phyloP scores from a whole-genome alignment of 1,284 basidiomycete species.

The Ustilago vetiveriae region DNA sequence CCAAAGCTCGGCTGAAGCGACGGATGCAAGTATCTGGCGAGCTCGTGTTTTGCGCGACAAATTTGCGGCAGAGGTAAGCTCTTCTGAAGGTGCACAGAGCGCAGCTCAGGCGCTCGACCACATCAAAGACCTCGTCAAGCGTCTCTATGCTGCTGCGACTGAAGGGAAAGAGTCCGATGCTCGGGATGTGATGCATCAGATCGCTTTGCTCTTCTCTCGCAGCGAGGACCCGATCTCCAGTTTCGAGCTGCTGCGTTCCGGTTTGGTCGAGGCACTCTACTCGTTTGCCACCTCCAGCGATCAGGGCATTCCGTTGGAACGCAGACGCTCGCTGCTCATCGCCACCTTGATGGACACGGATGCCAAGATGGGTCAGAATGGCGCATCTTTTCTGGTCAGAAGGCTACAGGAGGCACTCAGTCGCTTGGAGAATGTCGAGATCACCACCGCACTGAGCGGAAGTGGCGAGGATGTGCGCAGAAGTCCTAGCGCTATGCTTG shows the following conservation, averaged over 20 bases:
- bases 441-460: slow-evolving; percentile 52
- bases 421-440: slow-evolving; percentile 59
- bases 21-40: slow-evolving; percentile 61
- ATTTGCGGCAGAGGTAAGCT: slow-evolving; percentile 45
- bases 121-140: slow-evolving; percentile 49
- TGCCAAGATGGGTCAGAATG: slow-evolving; percentile 19
- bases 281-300: slow-evolving; percentile 77
- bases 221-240: slow-evolving; percentile 80
- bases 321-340: slow-evolving; percentile 48
- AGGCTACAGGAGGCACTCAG: slow-evolving; percentile 63
- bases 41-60: slow-evolving; percentile 57
- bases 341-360: slow-evolving; percentile 42
- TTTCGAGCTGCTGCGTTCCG: slow-evolving; percentile 93
- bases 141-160: slow-evolving; percentile 69
- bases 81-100: slow-evolving; percentile 46
- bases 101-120: slow-evolving; percentile 56
- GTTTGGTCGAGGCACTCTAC: slow-evolving; percentile 86
- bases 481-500: slow-evolving; percentile 52
- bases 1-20: slow-evolving; percentile 37
- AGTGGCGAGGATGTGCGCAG: slow-evolving; percentile 49
- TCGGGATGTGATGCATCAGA: slow-evolving; percentile 73
- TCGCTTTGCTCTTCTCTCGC: slow-evolving; percentile 83
- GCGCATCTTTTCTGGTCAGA: slow-evolving; percentile 48
- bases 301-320: slow-evolving; percentile 28
- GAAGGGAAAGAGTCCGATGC: slow-evolving; percentile 19